Conservation (phyloP, 2,329 filamentous ascomycete genomes). For the Monosporascus sp. region DNA sequence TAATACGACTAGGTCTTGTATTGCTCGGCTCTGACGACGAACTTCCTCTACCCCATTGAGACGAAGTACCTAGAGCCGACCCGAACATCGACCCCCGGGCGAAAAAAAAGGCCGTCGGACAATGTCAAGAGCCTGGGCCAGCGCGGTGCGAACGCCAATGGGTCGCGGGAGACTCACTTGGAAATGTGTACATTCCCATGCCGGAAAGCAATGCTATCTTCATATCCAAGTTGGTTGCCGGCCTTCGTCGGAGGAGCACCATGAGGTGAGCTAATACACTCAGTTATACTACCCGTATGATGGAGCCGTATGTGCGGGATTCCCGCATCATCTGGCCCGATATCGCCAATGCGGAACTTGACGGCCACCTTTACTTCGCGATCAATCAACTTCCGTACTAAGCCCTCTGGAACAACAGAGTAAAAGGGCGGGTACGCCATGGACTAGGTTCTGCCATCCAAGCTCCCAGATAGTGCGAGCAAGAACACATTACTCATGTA, state of each 20-base stretch:
- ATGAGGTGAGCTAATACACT: background rate
- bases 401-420: conserved; percentile 40
- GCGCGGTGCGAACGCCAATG: conserved; percentile 38
- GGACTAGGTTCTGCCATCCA: conserved; percentile 39
- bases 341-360: conserved; percentile 32
- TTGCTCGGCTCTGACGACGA: conserved; percentile 34
- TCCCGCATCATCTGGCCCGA: conserved; percentile 39
- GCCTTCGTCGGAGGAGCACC: too few relatives aligned
- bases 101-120: conserved; percentile 33
- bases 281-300: conserved; percentile 28
- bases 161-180: conserved; percentile 37
- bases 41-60: conserved; percentile 27
- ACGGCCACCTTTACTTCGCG: conserved; percentile 42
- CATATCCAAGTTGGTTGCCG: conserved; percentile 29
- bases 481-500: conserved; percentile 27
- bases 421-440: conserved; percentile 34
- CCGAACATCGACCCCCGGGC: conserved; percentile 26
- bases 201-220: conserved; percentile 39
- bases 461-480: conserved; percentile 32
- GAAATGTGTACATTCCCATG: conserved; percentile 40
- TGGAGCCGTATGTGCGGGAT: conserved; percentile 32
- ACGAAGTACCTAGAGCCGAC: conserved; percentile 28
- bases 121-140: conserved; percentile 40
- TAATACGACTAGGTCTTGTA: conserved; percentile 27
- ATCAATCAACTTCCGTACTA: conserved; percentile 44